These are phyloP conservation scores for Sedum album DNA, from an alignment of 164 flowering plant species.

Conservation along the genomic window DNA sequence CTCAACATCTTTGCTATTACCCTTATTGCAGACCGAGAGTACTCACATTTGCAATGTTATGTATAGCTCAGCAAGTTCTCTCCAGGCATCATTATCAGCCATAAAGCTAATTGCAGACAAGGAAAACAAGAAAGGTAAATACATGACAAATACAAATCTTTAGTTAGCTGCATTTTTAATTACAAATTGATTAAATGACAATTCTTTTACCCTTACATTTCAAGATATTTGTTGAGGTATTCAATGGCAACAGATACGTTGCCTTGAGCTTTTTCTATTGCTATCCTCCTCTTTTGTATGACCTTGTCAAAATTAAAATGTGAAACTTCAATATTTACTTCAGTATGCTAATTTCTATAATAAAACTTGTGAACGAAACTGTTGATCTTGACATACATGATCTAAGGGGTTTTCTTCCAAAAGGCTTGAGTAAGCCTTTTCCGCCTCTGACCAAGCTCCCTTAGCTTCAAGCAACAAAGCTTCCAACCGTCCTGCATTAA, in stretches of 20 bases:
- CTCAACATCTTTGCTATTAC: no score
- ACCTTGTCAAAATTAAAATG: slow-evolving; percentile 26
- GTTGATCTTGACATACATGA: slow-evolving; percentile 38
- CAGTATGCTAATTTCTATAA: not conserved
- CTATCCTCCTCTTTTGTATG: slow-evolving; percentile 76
- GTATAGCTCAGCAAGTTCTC: slow-evolving; percentile 88
- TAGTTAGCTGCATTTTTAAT: not conserved
- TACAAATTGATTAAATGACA: not conserved
- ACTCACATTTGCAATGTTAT: slow-evolving; percentile 83
- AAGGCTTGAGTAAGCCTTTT: no score
- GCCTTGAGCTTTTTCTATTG: no score
- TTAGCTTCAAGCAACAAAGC: slow-evolving; percentile 87
- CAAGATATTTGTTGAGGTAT: slow-evolving; percentile 86
- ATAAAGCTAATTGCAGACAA: slow-evolving; percentile 45
- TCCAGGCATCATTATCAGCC: no score
- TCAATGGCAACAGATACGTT: no score
- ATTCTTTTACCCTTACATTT: slow-evolving; percentile 35
- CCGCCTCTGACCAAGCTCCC: slow-evolving; percentile 84
- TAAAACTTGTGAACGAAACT: not conserved
- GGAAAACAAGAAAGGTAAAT: slow-evolving; percentile 1
- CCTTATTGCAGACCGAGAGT: not conserved
- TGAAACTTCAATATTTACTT: not conserved
- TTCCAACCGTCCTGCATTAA: slow-evolving; percentile 62
- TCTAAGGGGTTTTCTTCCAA: slow-evolving; percentile 73
- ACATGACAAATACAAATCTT: not conserved